Percentiles rank a stretch among this genome's conserved stretches.
Evolutionary conservation across 495 filamentous ascomycete species (phyloP).

Genomic region (Talaromyces thailandensis): DNA sequence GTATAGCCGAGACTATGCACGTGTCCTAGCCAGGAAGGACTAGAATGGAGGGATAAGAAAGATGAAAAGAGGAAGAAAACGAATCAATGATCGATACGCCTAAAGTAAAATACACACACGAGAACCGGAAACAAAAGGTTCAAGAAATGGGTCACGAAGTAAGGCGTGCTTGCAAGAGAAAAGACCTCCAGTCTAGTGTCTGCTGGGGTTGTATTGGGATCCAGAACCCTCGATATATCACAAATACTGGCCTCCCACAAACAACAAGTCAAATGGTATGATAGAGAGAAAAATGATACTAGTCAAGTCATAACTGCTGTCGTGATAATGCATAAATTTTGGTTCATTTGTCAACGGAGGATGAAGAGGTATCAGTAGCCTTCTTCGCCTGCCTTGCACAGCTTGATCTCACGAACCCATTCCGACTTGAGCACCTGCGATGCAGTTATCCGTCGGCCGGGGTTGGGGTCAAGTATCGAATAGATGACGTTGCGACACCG

Average conservation of each 20-base stretch:
- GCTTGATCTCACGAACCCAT: conserved; percentile 93
- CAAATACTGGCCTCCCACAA: not conserved
- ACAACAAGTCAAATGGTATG: conserved; percentile 1
- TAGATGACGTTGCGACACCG: conserved; percentile 98
- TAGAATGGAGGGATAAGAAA: not conserved
- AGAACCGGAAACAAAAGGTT: not conserved
- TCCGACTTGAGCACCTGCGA: conserved; percentile 96
- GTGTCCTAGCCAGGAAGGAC: not conserved
- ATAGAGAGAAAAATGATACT: conserved; percentile 13
- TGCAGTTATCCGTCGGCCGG: conserved; percentile 80
- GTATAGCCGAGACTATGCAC: not conserved
- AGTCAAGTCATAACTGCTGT: not conserved
- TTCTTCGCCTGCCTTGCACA: conserved; percentile 93
- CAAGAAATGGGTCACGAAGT: conserved; percentile 1
- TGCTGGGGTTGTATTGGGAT: not conserved
- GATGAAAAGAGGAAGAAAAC: not conserved
- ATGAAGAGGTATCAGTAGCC: conserved; percentile 46
- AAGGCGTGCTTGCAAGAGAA: not conserved
- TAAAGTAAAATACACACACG: conserved; percentile 2
- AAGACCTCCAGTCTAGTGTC: conserved; percentile 6
- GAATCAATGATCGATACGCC: not conserved
- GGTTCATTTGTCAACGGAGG: not conserved
- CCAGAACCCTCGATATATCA: not conserved
- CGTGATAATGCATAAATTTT: conserved; percentile 2
- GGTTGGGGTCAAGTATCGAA: conserved; percentile 94